These are phyloP conservation scores for Claviceps arundinis DNA, from an alignment of 2,329 filamentous ascomycete genomes.

Conservation along the genomic window DNA sequence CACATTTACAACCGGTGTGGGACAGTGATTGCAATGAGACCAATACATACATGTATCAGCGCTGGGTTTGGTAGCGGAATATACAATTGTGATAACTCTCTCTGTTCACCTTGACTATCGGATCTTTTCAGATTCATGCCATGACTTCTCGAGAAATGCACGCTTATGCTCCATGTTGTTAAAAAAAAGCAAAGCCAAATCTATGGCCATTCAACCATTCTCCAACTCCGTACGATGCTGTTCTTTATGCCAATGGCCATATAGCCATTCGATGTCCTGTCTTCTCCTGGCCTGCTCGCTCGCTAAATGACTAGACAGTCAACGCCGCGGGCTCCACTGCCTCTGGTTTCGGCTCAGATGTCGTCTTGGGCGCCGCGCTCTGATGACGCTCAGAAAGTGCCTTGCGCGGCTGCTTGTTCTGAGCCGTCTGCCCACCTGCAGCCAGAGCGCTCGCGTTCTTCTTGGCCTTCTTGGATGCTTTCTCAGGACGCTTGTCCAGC, in stretches of 20 bases:
- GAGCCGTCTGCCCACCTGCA: constrained; percentile 32
- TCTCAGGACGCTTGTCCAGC: constrained; percentile 36
- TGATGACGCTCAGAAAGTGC: constrained; percentile 22
- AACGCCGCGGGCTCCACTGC: constrained; percentile 12
- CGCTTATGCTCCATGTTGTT: not conserved
- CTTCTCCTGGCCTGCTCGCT: not conserved
- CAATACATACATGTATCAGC: no score
- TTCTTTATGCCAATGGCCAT: not conserved
- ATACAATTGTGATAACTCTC: no score
- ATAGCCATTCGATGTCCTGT: not conserved
- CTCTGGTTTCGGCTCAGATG: constrained; percentile 10
- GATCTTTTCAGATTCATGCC: no score
- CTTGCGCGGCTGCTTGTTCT: constrained; percentile 20
- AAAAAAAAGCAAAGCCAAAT: no score
- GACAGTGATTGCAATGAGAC: no score
- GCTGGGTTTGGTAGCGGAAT: no score
- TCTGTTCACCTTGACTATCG: no score
- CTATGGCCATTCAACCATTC: not conserved
- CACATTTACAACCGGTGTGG: not conserved
- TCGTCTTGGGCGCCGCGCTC: constrained; percentile 6
- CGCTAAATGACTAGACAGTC: constrained; percentile 2
- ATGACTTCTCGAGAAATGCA: not conserved
- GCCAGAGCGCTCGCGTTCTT: constrained; percentile 29
- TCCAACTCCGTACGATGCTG: not conserved
- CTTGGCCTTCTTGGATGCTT: constrained; percentile 16